phyloP scores from a whole-genome alignment of 2,329 filamentous ascomycete species.

The Exserohilum rostratum region DNA sequence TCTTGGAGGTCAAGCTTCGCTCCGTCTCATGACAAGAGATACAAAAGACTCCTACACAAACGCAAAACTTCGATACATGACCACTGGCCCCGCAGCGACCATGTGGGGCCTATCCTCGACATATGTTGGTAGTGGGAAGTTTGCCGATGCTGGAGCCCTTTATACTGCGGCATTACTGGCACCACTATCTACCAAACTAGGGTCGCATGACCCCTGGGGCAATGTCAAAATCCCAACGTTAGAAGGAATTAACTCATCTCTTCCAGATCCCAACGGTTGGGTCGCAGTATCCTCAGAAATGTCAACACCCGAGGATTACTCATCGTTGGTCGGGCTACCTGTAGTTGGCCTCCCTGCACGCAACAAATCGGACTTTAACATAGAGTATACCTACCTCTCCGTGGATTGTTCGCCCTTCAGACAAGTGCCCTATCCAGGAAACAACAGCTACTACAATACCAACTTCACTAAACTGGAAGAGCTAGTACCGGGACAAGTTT shows the following conservation, averaged over 20 bases:
- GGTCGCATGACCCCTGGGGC: slow-evolving; percentile 39
- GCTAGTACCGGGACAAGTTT: slow-evolving; percentile 25
- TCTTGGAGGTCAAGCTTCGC: slow-evolving; percentile 46
- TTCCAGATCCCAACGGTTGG: slow-evolving; percentile 30
- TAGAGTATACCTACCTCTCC: slow-evolving; percentile 32
- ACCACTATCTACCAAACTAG: slow-evolving; percentile 27
- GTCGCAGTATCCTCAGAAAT: slow-evolving; percentile 17
- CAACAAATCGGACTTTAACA: slow-evolving; percentile 18
- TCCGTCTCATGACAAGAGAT: slow-evolving; percentile 36
- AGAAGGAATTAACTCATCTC: slow-evolving; percentile 11
- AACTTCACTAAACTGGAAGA: slow-evolving; percentile 24
- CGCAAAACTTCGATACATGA: slow-evolving; percentile 35
- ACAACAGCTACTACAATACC: background rate
- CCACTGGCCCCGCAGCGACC: slow-evolving; percentile 31
- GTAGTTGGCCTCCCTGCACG: slow-evolving; percentile 30
- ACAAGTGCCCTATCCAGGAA: slow-evolving; percentile 14
- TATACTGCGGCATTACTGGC: slow-evolving; percentile 37
- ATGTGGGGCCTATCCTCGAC: slow-evolving; percentile 22
- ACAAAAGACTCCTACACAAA: background rate
- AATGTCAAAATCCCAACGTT: slow-evolving; percentile 45
- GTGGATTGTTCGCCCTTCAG: slow-evolving; percentile 20
- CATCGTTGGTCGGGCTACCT: slow-evolving; percentile 40
- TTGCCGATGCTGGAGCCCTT: slow-evolving; percentile 27
- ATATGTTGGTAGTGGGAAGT: slow-evolving; percentile 21
- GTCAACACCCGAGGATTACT: slow-evolving; percentile 30